phyloP scores from a whole-genome alignment of 108 stramenopile species.

The Cylindrotheca fusiformis region DNA sequence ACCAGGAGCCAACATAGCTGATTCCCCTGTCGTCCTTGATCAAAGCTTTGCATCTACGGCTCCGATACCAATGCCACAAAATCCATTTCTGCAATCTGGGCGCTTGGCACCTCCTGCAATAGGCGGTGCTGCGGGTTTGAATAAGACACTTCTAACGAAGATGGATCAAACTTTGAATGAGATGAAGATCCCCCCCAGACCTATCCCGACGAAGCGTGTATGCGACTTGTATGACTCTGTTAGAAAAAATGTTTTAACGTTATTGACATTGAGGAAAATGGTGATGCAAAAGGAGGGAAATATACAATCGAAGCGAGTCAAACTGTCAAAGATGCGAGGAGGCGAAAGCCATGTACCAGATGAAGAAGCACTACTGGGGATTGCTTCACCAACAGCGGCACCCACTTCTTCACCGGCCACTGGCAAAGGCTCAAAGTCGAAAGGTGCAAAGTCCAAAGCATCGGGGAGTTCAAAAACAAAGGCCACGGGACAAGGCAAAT shows the following conservation, averaged over 20 bases:
- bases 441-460: conserved; percentile 10
- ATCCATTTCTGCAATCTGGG: conserved; percentile 87
- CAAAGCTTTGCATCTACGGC: conserved; percentile 59
- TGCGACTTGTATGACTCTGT: conserved; percentile 87
- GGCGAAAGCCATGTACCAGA: conserved; percentile 22
- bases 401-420: conserved; percentile 13
- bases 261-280: conserved; percentile 77
- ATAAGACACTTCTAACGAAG: conserved; percentile 68
- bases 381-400: conserved; percentile 35
- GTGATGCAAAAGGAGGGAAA: conserved; percentile 73
- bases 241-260: conserved; percentile 72
- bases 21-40: conserved; percentile 35
- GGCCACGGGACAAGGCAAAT: not conserved
- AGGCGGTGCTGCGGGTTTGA: conserved; percentile 63
- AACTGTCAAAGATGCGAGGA: conserved; percentile 45
- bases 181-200: conserved; percentile 57
- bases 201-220: conserved; percentile 78
- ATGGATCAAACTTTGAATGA: conserved; percentile 75
- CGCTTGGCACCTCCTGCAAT: conserved; percentile 68
- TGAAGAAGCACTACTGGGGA: conserved; percentile 51
- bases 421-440: not conserved
- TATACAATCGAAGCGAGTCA: conserved; percentile 49
- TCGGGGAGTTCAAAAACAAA: conserved; percentile 4
- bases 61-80: conserved; percentile 70
- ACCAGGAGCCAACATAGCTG: conserved; percentile 8